Conservation (phyloP, 2,329 filamentous ascomycete species). For the Aspergillus nomiae region DNA sequence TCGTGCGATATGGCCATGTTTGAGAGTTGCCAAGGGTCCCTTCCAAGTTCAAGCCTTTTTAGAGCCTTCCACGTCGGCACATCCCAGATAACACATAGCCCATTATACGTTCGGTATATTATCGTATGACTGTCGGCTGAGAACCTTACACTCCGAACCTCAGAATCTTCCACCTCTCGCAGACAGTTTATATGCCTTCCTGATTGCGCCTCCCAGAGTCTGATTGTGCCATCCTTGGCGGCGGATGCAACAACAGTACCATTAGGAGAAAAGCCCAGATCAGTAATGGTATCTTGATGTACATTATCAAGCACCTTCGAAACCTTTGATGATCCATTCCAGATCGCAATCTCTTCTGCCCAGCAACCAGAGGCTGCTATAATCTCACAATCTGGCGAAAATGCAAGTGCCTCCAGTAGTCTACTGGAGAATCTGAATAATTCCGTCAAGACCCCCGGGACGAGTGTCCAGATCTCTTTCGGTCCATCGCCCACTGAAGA, state of each 20-base stretch:
- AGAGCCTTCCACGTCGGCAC: accelerated
- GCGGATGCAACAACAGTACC: background rate
- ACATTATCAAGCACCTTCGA: background rate
- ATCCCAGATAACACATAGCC: background rate
- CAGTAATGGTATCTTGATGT: background rate
- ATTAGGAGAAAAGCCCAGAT: background rate
- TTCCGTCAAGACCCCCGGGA: background rate
- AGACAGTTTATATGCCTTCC: background rate
- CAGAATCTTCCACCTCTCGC: background rate
- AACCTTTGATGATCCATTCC: background rate
- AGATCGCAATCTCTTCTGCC: background rate
- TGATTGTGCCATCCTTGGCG: background rate
- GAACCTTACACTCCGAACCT: accelerated
- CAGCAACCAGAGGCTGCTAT: background rate
- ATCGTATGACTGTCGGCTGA: background rate
- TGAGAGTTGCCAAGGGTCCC: accelerated
- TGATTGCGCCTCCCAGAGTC: background rate
- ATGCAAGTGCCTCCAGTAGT: background rate
- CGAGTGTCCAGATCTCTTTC: background rate
- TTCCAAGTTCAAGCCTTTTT: background rate
- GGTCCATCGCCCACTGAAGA: background rate
- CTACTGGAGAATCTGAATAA: background rate
- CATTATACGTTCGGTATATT: background rate
- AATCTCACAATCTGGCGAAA: background rate
- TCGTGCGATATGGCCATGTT: background rate